A percentile compares a stretch with the other conserved stretches of the same genome.
These are phyloP conservation scores for Prunus davidiana DNA, from an alignment of 306 rosid genomes.

Conservation along the genomic window DNA sequence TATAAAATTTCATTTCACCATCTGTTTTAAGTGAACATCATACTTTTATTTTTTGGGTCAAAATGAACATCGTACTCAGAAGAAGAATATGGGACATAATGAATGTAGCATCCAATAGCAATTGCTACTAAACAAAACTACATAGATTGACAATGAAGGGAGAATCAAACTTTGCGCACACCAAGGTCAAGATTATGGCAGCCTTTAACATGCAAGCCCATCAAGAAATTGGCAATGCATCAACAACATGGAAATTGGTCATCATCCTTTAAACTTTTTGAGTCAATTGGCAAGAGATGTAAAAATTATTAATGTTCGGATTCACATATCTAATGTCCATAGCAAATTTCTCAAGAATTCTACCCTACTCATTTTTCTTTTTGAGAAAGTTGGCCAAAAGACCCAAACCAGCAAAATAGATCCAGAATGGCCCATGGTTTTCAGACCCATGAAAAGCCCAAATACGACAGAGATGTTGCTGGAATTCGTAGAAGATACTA, in stretches of 20 bases:
- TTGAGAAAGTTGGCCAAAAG: too few species aligned
- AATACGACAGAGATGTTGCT: not conserved
- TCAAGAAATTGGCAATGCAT: not conserved
- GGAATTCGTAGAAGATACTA: not conserved
- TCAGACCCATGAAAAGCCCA: not conserved
- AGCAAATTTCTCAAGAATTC: too few species aligned
- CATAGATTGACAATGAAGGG: not conserved
- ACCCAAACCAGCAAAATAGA: too few species aligned
- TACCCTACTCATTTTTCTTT: too few species aligned
- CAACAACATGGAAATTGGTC: not conserved
- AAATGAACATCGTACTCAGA: not conserved
- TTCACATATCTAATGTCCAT: too few species aligned
- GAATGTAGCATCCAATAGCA: not conserved
- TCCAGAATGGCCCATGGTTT: too few species aligned
- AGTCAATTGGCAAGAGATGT: too few species aligned
- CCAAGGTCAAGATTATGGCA: not conserved
- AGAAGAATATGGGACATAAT: not conserved
- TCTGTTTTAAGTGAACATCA: not conserved
- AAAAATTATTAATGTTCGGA: too few species aligned
- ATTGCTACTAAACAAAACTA: not conserved
- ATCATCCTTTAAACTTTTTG: not conserved
- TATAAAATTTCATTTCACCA: not conserved
- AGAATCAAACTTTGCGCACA: not conserved
- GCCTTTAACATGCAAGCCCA: not conserved
- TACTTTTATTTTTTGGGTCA: too few species aligned